Percentiles rank a stretch among this genome's conserved stretches.
phyloP scores from a whole-genome alignment of 257 asterid genomes.

The Asclepias syriaca region DNA sequence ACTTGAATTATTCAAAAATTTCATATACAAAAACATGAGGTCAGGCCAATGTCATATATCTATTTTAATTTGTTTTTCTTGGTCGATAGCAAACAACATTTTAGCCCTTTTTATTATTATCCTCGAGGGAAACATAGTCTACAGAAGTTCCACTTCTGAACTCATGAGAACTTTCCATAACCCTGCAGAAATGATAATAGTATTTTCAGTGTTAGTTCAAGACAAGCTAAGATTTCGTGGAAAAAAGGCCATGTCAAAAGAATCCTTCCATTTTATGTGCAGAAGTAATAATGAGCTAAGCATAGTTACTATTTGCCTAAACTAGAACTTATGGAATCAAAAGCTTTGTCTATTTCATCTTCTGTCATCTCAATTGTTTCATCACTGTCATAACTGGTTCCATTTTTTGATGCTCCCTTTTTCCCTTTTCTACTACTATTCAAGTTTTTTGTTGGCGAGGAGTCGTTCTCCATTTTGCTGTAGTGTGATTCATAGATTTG shows the following conservation, averaged over 20 bases:
- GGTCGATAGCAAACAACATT: too few relatives aligned
- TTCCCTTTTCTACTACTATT: constrained; percentile 18
- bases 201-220: background rate
- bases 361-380: constrained; percentile 94
- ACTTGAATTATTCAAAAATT: too few relatives aligned
- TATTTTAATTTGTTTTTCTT: too few relatives aligned
- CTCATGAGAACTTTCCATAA: background rate
- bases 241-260: background rate
- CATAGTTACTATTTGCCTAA: background rate
- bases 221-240: background rate
- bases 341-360: constrained; percentile 84
- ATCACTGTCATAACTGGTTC: constrained; percentile 53
- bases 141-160: background rate
- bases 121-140: too few relatives aligned
- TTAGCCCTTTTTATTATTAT: too few relatives aligned
- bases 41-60: too few relatives aligned
- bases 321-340: constrained; percentile 29
- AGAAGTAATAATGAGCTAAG: background rate
- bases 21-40: too few relatives aligned
- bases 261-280: background rate
- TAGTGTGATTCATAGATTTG: constrained; percentile 68
- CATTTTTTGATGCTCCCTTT: constrained; percentile 21
- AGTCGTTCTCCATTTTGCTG: constrained; percentile 40
- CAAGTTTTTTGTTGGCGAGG: constrained; percentile 23
- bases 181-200: background rate